phyloP scores from a whole-genome alignment of 2,329 filamentous ascomycete genomes.

The Aspergillus neotritici region DNA sequence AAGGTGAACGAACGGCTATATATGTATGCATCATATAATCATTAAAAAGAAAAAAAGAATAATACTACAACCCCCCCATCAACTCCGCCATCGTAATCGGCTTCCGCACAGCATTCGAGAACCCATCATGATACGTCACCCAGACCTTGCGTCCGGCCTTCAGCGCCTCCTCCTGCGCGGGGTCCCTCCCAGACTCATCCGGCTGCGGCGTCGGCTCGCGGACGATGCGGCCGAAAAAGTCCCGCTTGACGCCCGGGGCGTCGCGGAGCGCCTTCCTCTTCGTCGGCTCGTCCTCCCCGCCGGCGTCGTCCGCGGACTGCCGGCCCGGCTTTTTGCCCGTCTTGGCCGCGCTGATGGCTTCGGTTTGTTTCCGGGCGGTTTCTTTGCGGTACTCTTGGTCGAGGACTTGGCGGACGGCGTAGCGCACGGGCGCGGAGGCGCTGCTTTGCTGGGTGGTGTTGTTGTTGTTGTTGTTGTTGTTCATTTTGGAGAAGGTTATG shows the following conservation, averaged over 20 bases:
- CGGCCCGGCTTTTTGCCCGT: constrained; percentile 20
- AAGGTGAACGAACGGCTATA: constrained; percentile 3
- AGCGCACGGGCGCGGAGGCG: constrained; percentile 67
- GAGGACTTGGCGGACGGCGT: constrained; percentile 85
- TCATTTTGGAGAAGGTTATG: constrained; percentile 53
- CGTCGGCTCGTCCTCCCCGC: constrained; percentile 14
- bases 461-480: too few species aligned
- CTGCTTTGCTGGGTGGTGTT: constrained; percentile 45
- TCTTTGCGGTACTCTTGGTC: constrained; percentile 83
- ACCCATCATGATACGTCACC: constrained; percentile 85
- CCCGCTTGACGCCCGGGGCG: constrained; percentile 54
- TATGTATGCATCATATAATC: constrained; percentile 1
- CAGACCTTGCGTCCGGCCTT: constrained; percentile 60
- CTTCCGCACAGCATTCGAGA: constrained; percentile 88
- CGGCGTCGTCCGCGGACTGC: constrained; percentile 31
- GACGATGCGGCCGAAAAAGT: constrained; percentile 80
- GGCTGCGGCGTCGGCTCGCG: constrained; percentile 38
- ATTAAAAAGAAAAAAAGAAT: background rate
- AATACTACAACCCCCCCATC: constrained; percentile 44
- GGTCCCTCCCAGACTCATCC: constrained; percentile 29
- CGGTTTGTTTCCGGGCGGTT: constrained; percentile 59
- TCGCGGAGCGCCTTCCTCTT: constrained; percentile 26
- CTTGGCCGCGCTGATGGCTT: constrained; percentile 42
- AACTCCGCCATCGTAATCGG: constrained; percentile 77
- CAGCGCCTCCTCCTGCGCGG: constrained; percentile 25